phyloP scores from a whole-genome alignment of 176 grass and related monocot species.

The Avena insularis region DNA sequence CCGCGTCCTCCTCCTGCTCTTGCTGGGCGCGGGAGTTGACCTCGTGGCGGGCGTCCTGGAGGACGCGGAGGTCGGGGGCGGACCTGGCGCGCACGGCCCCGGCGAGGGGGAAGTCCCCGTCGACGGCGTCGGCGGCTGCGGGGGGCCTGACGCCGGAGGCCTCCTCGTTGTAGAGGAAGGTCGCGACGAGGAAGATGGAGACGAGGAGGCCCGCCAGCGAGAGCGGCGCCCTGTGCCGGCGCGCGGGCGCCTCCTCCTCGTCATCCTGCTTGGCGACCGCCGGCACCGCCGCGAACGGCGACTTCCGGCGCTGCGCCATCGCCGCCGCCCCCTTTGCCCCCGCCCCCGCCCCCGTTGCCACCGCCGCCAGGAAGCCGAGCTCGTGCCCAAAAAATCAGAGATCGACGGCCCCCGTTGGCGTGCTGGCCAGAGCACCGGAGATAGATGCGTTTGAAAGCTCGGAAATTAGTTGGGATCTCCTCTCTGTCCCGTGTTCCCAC shows the following conservation, averaged over 20 bases:
- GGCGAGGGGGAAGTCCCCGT: constrained; percentile 45
- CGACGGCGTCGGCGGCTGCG: constrained; percentile 17
- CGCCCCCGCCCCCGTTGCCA: not conserved
- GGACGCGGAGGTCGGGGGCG: constrained; percentile 46
- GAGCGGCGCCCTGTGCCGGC: constrained; percentile 51
- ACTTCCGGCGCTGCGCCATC: constrained; percentile 70
- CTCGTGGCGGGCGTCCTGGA: constrained; percentile 48
- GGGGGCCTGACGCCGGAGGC: constrained; percentile 50
- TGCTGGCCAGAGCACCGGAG: not conserved
- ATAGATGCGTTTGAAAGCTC: not conserved
- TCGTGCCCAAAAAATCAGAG: not conserved
- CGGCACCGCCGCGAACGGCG: constrained; percentile 43
- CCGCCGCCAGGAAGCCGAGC: not conserved
- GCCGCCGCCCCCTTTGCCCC: not conserved
- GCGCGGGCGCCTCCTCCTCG: constrained; percentile 33
- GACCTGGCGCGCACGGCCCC: constrained; percentile 7
- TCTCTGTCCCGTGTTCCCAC: not conserved
- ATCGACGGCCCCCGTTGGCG: not conserved
- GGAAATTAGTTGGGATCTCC: constrained; percentile 5
- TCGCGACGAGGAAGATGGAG: constrained; percentile 62
- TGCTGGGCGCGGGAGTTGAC: constrained; percentile 25
- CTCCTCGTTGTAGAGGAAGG: constrained; percentile 81
- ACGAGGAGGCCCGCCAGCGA: constrained; percentile 61
- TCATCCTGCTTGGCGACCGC: constrained; percentile 47
- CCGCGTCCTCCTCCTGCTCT: not conserved